Base-by-base conservation (phyloP, 2,329 filamentous ascomycete species). In the Sclerotinia trifoliorum region DNA sequence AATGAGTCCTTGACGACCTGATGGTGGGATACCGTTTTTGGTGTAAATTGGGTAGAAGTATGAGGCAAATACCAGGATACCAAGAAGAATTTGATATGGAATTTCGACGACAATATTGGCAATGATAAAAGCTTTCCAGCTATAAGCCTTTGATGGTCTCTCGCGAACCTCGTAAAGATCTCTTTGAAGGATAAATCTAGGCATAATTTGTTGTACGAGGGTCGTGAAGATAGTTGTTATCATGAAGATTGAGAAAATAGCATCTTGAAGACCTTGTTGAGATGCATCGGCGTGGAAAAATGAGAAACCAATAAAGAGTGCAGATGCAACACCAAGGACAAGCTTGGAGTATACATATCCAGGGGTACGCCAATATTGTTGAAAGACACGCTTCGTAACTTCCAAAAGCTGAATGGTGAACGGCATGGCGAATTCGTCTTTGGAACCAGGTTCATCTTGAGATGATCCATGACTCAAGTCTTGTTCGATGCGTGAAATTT, bases 1-100 rank as follows among this genome's bases (percentile, higher is more conserved):
- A 84, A 94, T 90, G 19, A 95, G 86, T 0, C 83, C 76, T 68
- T 77, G 76, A 17, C 74, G 69, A 13, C 67, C n/a, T 0, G 71
- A 71, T 15, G 72, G 39, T 63, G 75, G 75, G 21, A 77, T 76
- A 2, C 76, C 90, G 15, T 91, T 90, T 24, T 91, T 89, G 72
- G 92, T 87, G 11, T 84, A 78, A 1, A 89, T 85, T 71, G 88
- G 83, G 70, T 94, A 97, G 82, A 96, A 97, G 86, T 91, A 95
- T 77, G 84, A 88, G 74, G 91, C 85, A 81, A 83, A 96, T 81
- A 94, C 90, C 74, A 96, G 80, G 24, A 89, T 83, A 1, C 88
- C 87, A 82, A 92, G 89, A 52, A 96, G 78, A 0, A 88, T 85
- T 77, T 96, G 93, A 86, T 91, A 97, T 0, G 93, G 92, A 5